Base-by-base conservation (phyloP, 2,329 filamentous ascomycete genomes). In the Cytospora schulzeri region DNA sequence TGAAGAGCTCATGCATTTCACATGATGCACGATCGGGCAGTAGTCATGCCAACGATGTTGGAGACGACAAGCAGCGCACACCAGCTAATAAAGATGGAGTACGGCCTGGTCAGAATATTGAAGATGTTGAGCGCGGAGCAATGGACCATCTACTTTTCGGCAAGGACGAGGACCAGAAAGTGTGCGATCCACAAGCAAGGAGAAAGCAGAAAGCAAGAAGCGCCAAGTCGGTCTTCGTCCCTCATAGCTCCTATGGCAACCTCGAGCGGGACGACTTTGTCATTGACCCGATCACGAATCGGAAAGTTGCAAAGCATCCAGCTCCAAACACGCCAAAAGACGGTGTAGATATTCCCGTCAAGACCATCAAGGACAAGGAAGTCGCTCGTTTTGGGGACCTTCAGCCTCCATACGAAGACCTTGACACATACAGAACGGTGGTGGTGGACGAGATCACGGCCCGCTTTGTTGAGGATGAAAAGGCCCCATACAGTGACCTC, bases 211-310 rank as follows among this genome's bases (percentile, higher is more conserved):
- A 26, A 22, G 54, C 7, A 28, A 35, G 45, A 28, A 51, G 63
- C 35, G 33, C 54, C 6, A 38, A 24, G 22, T 48, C 48, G 17
- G 31, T 9, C 2, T 33, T 35, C 24, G 58, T 60, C 12, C 50
- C 58, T 26, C 57, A 57, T 9, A 54, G 55, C 9, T 60, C 62
- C 19, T 60, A 66, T 26, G 57, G 29, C 28, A n/a, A 52, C 26
- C 26, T 62, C 15, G 65, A 67, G 24, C 68, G 69, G 4, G 54
- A 69, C 1, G 77, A 77, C 11, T 81, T 78, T 56, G 72, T 78
- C 24, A 86, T 88, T 52, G 85, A 88, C 63, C 85, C 85, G 3
- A 86, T 88, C 65, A 86, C 84, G 19, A 87, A 87, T 67, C 80
- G 83, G 38, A 84, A 80, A 66, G 77, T 84, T 4, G 65, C 70